Percentiles rank a stretch among this genome's conserved stretches.
These are phyloP conservation scores for Dryas integrifolia DNA, from an alignment of 331 rosid genomes.

Conservation along the genomic window DNA sequence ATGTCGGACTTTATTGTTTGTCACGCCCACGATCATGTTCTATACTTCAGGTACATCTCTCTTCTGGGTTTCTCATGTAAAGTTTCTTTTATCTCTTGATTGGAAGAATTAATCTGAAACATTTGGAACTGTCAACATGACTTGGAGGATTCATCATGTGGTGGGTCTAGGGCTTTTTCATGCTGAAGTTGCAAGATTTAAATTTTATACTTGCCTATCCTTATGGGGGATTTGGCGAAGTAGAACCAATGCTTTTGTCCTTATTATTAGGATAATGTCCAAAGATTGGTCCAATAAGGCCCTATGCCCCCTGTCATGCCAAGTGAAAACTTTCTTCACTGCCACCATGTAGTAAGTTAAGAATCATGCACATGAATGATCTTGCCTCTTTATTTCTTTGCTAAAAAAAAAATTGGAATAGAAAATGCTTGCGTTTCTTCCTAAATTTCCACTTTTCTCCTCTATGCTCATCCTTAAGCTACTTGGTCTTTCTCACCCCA, in stretches of 20 bases:
- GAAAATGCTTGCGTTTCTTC: not conserved
- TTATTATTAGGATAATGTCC: not conserved
- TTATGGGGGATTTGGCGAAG: not conserved
- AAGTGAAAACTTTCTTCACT: slow-evolving; percentile 1
- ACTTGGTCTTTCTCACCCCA: not conserved
- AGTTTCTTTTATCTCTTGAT: not conserved
- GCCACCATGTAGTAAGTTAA: not conserved
- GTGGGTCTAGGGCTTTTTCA: not conserved
- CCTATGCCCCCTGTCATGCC: not conserved
- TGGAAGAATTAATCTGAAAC: not conserved
- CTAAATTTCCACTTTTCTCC: not conserved
- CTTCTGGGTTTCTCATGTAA: not conserved
- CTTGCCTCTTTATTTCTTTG: not conserved
- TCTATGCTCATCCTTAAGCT: not conserved
- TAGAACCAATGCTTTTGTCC: not conserved
- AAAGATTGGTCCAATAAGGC: not conserved
- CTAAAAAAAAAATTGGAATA: not conserved
- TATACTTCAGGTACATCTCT: slow-evolving; percentile 76
- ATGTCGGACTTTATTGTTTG: slow-evolving; percentile 97
- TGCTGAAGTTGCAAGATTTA: not conserved
- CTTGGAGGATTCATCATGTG: not conserved
- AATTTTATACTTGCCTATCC: not conserved
- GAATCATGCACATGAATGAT: not conserved
- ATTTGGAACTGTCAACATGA: not conserved
- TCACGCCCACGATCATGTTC: slow-evolving; percentile 86